A percentile compares a stretch with the other conserved stretches of the same genome.
These are phyloP conservation scores for Fusarium sp. DNA, from an alignment of 2,329 filamentous ascomycete species.

Conservation along the genomic window DNA sequence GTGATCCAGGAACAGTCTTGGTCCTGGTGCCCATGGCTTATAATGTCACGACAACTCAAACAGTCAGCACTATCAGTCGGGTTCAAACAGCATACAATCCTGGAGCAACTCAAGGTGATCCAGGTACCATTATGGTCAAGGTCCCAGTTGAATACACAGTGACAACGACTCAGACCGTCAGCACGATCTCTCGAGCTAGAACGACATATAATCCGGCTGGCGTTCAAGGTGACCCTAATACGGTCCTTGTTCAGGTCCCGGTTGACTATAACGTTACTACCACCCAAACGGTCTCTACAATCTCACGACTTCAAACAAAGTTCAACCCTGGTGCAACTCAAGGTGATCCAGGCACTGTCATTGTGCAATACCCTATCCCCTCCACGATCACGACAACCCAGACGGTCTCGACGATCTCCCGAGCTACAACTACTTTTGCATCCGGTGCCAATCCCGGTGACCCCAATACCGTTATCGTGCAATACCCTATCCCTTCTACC, in stretches of 20 bases:
- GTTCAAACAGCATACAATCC: neutral
- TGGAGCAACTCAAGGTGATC: slow-evolving; percentile 13
- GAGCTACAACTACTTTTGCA: slow-evolving; percentile 8
- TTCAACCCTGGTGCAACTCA: neutral
- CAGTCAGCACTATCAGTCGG: slow-evolving; percentile 3
- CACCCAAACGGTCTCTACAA: slow-evolving; percentile 6
- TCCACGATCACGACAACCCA: slow-evolving; percentile 12
- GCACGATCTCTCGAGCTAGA: neutral
- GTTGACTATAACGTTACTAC: slow-evolving; percentile 9
- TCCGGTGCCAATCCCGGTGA: slow-evolving; percentile 3
- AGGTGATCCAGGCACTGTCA: slow-evolving; percentile 26
- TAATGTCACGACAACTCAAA: slow-evolving; percentile 11
- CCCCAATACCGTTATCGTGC: slow-evolving; percentile 18
- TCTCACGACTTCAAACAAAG: neutral
- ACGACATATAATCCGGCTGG: neutral
- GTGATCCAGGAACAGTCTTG: slow-evolving; percentile 9
- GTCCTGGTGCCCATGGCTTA: slow-evolving; percentile 8
- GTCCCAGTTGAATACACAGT: slow-evolving; percentile 8
- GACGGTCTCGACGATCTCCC: slow-evolving; percentile 6
- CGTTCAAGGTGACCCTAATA: slow-evolving; percentile 11
- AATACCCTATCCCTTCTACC: neutral
- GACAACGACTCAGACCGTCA: slow-evolving; percentile 3
- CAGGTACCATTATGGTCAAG: slow-evolving; percentile 6
- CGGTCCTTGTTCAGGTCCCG: slow-evolving; percentile 8
- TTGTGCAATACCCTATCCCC: no score